These are phyloP conservation scores for Globisporangium lucens DNA, from an alignment of 352 stramenopile species.

Conservation along the genomic window DNA sequence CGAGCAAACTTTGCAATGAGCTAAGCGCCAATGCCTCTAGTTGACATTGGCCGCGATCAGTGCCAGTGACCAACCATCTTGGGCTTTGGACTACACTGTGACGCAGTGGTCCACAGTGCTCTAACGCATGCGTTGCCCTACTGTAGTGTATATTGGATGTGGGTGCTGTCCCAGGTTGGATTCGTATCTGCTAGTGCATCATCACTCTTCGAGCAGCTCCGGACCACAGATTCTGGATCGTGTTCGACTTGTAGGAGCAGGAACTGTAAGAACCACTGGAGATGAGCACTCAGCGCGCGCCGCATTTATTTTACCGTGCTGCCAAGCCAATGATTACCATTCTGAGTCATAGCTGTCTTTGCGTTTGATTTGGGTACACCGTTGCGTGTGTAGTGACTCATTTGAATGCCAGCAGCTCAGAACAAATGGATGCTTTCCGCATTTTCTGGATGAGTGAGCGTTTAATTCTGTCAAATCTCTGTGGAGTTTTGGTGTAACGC, in stretches of 20 bases:
- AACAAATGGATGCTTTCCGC: too few relatives aligned
- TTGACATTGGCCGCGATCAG: neutral
- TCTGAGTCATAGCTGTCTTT: neutral
- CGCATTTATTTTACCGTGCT: too few relatives aligned
- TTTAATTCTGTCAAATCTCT: too few relatives aligned
- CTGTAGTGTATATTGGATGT: neutral
- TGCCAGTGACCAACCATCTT: neutral
- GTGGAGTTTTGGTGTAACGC: neutral
- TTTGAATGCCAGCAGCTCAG: too few relatives aligned
- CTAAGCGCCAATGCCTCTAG: neutral
- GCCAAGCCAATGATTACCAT: too few relatives aligned
- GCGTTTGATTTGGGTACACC: neutral
- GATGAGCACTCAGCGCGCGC: neutral
- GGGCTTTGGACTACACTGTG: neutral
- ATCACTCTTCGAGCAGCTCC: neutral
- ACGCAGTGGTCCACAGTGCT: too few relatives aligned
- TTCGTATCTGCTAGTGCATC: neutral
- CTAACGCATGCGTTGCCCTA: neutral
- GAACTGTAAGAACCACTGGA: neutral
- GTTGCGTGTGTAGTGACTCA: neutral
- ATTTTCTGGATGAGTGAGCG: too few relatives aligned
- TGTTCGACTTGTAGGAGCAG: neutral
- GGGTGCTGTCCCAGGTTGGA: neutral
- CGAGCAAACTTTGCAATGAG: neutral
- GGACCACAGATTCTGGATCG: neutral